Percentiles rank a stretch among this genome's conserved stretches.
Conservation (phyloP, 1,284 basidiomycete species). For the Papiliotrema fonsecae region DNA sequence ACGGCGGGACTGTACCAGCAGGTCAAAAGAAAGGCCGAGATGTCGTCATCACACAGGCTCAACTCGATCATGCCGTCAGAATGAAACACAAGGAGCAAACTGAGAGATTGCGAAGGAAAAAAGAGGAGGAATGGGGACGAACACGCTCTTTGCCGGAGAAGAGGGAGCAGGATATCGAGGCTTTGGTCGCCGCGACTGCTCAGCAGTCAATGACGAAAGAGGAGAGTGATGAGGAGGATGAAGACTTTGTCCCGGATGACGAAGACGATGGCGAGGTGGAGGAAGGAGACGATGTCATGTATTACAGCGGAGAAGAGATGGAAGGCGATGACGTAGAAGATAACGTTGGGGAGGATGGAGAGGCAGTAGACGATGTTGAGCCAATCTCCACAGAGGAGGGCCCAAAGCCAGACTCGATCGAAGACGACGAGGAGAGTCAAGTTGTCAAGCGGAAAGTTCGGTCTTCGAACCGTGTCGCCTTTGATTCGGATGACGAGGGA, state of each 20-base stretch:
- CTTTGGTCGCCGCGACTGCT: slow-evolving; percentile 3
- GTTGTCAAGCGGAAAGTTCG: not conserved
- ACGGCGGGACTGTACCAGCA: slow-evolving; percentile 26
- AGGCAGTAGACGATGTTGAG: slow-evolving; percentile 2
- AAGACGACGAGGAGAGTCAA: not conserved
- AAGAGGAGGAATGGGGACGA: slow-evolving; percentile 26
- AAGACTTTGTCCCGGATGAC: slow-evolving; percentile 7
- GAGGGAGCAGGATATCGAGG: slow-evolving; percentile 15
- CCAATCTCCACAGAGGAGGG: too few species aligned
- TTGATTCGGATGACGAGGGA: slow-evolving; percentile 1
- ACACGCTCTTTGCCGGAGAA: slow-evolving; percentile 20
- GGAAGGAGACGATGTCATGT: not conserved
- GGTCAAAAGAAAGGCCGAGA: slow-evolving; percentile 32
- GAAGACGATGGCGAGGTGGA: slow-evolving; percentile 14
- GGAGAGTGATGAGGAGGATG: slow-evolving; percentile 6
- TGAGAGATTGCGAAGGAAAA: slow-evolving; percentile 8
- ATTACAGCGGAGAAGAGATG: slow-evolving; percentile 14
- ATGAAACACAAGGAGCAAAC: slow-evolving; percentile 17
- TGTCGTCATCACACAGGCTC: slow-evolving; percentile 8
- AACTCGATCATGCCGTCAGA: slow-evolving; percentile 15
- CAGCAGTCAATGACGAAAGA: slow-evolving; percentile 2
- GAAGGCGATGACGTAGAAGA: slow-evolving; percentile 9
- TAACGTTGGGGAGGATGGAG: slow-evolving; percentile 2
- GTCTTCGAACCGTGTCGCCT: not conserved
- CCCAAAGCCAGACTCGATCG: too few species aligned